Conservation (phyloP, 306 rosid genomes). For the Elaeagnus macrophylla region DNA sequence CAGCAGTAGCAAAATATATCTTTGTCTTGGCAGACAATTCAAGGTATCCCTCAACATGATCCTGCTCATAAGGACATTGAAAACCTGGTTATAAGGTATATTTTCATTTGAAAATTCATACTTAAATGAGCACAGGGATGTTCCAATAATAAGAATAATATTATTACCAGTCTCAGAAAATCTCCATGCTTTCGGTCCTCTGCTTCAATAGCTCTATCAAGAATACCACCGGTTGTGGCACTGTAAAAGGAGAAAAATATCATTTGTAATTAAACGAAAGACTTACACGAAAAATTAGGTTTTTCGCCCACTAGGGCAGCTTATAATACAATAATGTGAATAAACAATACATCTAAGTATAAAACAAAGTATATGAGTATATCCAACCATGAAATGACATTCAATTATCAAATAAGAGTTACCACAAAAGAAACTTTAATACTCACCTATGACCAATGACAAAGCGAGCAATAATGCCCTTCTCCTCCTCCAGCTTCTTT, state of each 20-base stretch:
- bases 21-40: conserved; percentile 95
- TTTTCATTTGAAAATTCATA: conserved; percentile 2
- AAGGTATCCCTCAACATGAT: conserved; percentile 96
- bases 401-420: not conserved
- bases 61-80: conserved; percentile 36
- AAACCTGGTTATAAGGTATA: conserved; percentile 7
- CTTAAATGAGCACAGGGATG: conserved; percentile 2
- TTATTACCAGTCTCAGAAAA: conserved; percentile 80
- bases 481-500: conserved; percentile 94
- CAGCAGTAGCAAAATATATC: conserved; percentile 82
- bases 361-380: no score
- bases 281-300: no score
- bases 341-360: no score
- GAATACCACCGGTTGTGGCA: conserved; percentile 96
- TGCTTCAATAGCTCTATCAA: conserved; percentile 96
- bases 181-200: conserved; percentile 96
- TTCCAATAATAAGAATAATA: conserved; percentile 12
- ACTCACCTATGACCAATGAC: conserved; percentile 92
- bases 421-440: conserved; percentile 2
- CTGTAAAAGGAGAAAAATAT: conserved; percentile 30
- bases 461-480: conserved; percentile 85
- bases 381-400: not conserved
- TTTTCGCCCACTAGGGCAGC: no score
- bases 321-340: no score
- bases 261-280: not conserved